Evolutionary conservation across 441 rosid genomes (phyloP), one percentile per base, ranked within the genome.

Genomic region (Brassica hybrid): DNA sequence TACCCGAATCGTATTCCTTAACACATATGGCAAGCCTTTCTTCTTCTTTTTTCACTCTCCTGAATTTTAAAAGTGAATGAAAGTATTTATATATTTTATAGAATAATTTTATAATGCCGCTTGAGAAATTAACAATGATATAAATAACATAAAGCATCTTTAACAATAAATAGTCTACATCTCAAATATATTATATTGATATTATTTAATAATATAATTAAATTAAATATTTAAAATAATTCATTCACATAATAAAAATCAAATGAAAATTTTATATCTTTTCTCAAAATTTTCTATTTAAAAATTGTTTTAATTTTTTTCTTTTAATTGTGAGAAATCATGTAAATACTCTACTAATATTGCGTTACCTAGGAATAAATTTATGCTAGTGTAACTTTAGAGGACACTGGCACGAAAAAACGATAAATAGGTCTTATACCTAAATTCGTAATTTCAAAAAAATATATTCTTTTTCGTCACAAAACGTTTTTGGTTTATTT

Each of bases 1-100:
- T 32, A 18, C 34, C 62, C 74, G 69, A 69, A 76, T 69, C 74
- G 19, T 69, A 76, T 68, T 76, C 74, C 69, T 69, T 61, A 68
- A 69, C 69, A 61, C 27, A 30, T 68, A 76, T 50, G 43, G 74
- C 43, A 69, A 48, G 5, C 54, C 64, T 34, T 54, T 43, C 50
- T 41, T 43, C 50, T 41, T 27, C 32, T 67, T 48, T 27, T 72
- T 16, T 52, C 58, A 7, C 58, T 52, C 19, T 52, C 19, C 10
- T 52, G 58, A 7, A 52, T 52, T 36, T 36, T 52, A 52, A 48
- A 48, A n/a, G 54, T 48, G 54, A 14, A 48, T 27, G 32, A 48
- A 48, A 48, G 54, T 48, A n/a, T 13, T 45, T 45, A 12, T 13
- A 14, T 48, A 48, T 48, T 6, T 48, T n/a, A 48, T 48, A n/a